Evolutionary conservation across 257 asterid species (phyloP).

Genomic region (Ehretia macrophylla): DNA sequence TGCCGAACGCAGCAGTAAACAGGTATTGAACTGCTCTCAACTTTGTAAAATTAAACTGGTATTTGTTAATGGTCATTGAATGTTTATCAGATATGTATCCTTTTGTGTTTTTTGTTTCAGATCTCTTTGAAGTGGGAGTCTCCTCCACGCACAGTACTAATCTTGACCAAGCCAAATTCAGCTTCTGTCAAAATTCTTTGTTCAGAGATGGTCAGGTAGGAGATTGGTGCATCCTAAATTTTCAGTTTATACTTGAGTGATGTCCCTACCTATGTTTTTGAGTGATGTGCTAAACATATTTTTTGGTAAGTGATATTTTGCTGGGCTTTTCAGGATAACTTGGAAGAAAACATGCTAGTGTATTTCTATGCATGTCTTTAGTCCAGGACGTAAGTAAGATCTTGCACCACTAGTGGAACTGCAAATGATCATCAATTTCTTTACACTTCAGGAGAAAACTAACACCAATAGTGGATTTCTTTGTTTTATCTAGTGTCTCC

Average conservation of each 20-base stretch:
- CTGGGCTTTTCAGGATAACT: too few species aligned
- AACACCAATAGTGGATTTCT: neutral
- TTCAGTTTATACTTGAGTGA: neutral
- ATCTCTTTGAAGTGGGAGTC: conserved; percentile 86
- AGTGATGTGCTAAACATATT: too few species aligned
- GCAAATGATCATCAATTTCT: neutral
- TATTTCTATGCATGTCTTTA: too few species aligned
- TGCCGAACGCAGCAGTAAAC: conserved; percentile 93
- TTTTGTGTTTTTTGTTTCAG: conserved; percentile 29
- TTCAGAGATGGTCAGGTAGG: conserved; percentile 80
- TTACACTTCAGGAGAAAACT: neutral
- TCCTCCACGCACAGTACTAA: conserved; percentile 81
- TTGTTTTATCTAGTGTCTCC: too few species aligned
- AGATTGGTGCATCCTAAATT: conserved; percentile 13
- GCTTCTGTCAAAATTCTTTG: conserved; percentile 59
- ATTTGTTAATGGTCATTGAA: neutral
- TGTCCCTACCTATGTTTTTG: neutral
- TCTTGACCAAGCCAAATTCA: conserved; percentile 85
- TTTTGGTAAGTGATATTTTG: too few species aligned
- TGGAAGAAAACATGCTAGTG: too few species aligned
- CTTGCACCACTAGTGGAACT: too few species aligned
- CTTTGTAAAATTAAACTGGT: conserved; percentile 1
- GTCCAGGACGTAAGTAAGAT: too few species aligned
- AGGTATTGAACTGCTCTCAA: conserved; percentile 36
- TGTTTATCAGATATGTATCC: neutral